Conservation (phyloP, 768 basidiomycete genomes). For the Boletellus ananas region DNA sequence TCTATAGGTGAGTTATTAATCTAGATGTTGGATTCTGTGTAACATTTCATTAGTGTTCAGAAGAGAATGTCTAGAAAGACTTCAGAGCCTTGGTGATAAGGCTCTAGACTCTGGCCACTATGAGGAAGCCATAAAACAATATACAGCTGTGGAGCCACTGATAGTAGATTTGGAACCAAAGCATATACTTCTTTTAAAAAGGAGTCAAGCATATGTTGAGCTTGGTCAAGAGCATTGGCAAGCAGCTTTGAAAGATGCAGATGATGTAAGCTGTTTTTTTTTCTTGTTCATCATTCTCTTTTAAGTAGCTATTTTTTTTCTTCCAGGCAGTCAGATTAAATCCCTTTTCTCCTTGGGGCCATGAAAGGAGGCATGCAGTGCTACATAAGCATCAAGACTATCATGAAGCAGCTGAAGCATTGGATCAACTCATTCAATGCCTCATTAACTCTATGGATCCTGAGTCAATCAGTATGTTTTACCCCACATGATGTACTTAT, state of each 20-base stretch:
- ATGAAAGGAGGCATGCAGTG: constrained; percentile 12
- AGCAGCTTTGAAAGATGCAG: constrained; percentile 11
- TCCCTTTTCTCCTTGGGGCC: constrained; percentile 13
- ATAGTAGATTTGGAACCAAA: constrained; percentile 1
- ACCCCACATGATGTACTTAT: too few relatives aligned
- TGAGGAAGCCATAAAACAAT: constrained; percentile 11
- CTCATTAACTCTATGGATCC: constrained; percentile 1
- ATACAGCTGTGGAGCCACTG: constrained; percentile 10
- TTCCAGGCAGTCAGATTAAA: constrained; percentile 17
- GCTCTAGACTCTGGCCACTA: constrained; percentile 3
- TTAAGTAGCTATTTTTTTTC: too few relatives aligned
- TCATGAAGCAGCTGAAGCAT: constrained; percentile 13
- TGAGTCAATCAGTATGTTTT: constrained; percentile 2
- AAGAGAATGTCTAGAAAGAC: constrained; percentile 5
- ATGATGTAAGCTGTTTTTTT: constrained; percentile 12
- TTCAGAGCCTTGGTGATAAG: constrained; percentile 7
- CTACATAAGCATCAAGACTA: background rate
- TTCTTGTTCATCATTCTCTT: too few relatives aligned
- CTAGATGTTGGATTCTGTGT: background rate
- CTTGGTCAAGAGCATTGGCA: background rate
- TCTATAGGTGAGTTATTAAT: constrained; percentile 1
- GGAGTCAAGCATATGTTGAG: constrained; percentile 8
- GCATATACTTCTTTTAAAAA: constrained; percentile 8
- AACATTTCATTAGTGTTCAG: constrained; percentile 1
- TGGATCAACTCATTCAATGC: constrained; percentile 1